Evolutionary conservation across 2,329 filamentous ascomycete genomes (phyloP).

Genomic region (Metarhizium album): DNA sequence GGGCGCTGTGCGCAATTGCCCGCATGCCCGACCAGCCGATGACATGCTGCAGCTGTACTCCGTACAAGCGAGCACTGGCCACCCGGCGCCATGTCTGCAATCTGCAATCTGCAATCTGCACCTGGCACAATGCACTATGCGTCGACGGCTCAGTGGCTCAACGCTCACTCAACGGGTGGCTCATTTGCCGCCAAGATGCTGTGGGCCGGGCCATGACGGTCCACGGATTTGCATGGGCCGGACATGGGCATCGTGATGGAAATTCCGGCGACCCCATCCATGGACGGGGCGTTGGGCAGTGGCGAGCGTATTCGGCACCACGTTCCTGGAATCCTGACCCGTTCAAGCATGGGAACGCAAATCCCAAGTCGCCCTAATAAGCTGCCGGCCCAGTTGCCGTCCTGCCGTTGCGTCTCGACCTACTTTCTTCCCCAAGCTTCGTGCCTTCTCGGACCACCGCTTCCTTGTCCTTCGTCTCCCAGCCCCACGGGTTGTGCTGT

Average conservation of each 20-base stretch:
- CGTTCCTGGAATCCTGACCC: not conserved
- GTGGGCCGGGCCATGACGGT: conserved; percentile 3
- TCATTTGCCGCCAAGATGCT: not conserved
- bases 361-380: not conserved
- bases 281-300: not conserved
- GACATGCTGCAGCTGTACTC: no score
- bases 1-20: no score
- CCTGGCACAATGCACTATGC: no score
- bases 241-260: conserved; percentile 1
- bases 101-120: no score
- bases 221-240: conserved; percentile 1
- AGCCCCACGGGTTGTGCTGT: not conserved
- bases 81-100: no score
- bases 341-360: not conserved
- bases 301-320: not conserved
- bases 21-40: no score
- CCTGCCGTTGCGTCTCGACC: not conserved
- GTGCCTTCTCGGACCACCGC: not conserved
- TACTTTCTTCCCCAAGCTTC: not conserved
- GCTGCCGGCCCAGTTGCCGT: not conserved
- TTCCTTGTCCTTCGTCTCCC: not conserved
- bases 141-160: no score
- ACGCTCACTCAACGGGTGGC: not conserved
- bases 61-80: no score
- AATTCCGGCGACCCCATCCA: not conserved